Base-by-base conservation (phyloP, 345 rosid genomes). In the Conringia planisiliqua region DNA sequence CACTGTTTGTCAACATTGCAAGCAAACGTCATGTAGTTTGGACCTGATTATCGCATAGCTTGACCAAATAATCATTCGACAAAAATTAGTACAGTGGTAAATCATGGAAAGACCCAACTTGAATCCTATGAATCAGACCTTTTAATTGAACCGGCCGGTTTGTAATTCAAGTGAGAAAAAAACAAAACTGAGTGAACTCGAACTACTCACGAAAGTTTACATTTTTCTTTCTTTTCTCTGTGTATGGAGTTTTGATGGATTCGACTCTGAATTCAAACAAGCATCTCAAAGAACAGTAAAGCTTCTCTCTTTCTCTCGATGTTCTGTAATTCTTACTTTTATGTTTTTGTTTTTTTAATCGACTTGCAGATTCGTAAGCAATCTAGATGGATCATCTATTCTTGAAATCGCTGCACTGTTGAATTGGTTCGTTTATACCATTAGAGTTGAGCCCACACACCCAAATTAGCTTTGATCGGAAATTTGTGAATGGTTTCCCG, bases 341-440 rank as follows among this genome's bases (percentile, higher is more conserved):
- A 22, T 22, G 24, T 20, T 24, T 14, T 3, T 20, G 30, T 46
- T 66, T 33, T 24, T n/a, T 16, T n/a, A 70, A 42, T 42, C 63
- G 70, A 33, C 24, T 36, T 55, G 50, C 84, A 93, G 97, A 75
- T 89, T 91, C 57, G 97, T 91, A 2, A 91, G 98, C 89, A 88
- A 91, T 79, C 81, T 93, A 64, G 79, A 50, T 6, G 98, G 97
- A 78, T 86, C 98, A 26, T 89, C 97, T 7, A 87, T 88, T 84
- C 79, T 80, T 4, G 89, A 89, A 81, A 83, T 87, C 69, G 81
- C 85, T 26, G 88, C 85, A 17, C 83, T 91, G 27, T 73, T 86
- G 52, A 82, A 22, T 22, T 22, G 24, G 24, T 22, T 22, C 24
- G 24, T 22, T 22, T 22, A 22, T 22, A 22, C 24, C 24, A 22